Evolutionary conservation across 768 basidiomycete species (phyloP), one percentile per base, ranked within the genome.

Genomic region (Collybiopsis luxurians): DNA sequence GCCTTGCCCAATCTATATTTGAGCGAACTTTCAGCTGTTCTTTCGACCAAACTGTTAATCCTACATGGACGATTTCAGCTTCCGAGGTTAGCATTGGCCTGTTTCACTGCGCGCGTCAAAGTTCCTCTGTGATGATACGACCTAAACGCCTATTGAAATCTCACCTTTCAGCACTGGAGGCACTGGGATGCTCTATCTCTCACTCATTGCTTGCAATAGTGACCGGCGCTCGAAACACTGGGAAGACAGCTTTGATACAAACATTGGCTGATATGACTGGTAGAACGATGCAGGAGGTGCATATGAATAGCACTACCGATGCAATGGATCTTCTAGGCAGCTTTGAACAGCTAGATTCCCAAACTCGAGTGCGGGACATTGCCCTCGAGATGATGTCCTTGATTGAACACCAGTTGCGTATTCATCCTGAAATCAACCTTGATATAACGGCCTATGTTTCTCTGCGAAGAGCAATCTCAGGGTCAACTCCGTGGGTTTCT

Each of bases 301-400:
- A 84, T 17, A 76, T 98, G 66, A 95, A 90, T 68, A 87, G 81
- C 57, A 87, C 91, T 6, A 94, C 92, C 2, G 97, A 99, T 68
- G 91, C 95, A 1, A 86, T 87, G 69, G 97, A 99, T 70, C 86
- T 99, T 31, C 74, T 99, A 43, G 97, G 97, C 31, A 89, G 91
- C 68, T 98, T 98, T 66, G 97, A 99, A 71, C 96, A 98, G 71
- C 84, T 88, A 26, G 90, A 94, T 67, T 53, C 67, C 36, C 71
- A 70, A n/a, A 72, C 74, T 34, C 78, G 76, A 17, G 58, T 75
- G 28, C 53, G 71, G 10, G 64, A 66, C 17, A 56, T 80, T 10
- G 65, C 81, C 11, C 72, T 78, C 28, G 71, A 79, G 17, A 61
- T 79, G 4, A 59, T 82, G 21, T 58, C 60, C 24, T 58, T 80